These are phyloP conservation scores for Suillus bovinus DNA, from an alignment of 768 basidiomycete species.

Conservation along the genomic window DNA sequence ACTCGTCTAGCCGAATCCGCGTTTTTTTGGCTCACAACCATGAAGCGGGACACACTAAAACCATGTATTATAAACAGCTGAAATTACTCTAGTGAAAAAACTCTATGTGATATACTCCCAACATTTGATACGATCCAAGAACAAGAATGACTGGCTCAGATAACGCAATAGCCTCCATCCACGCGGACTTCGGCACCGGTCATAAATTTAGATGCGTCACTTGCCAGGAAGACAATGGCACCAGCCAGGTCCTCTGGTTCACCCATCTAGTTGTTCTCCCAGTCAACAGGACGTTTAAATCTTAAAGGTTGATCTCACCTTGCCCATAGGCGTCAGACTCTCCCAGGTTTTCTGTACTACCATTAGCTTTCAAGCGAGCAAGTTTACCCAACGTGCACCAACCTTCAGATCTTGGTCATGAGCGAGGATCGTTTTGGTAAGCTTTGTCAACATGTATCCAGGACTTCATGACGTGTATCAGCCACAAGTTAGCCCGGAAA, in stretches of 20 bases:
- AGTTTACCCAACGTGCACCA: slow-evolving; percentile 9
- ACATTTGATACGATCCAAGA: neutral
- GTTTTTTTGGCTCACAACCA: too few relatives aligned
- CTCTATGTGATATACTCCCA: slow-evolving; percentile 17
- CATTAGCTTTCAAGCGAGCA: slow-evolving; percentile 8
- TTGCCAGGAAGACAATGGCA: slow-evolving; percentile 87
- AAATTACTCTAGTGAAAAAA: slow-evolving; percentile 9
- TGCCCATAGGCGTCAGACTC: slow-evolving; percentile 81
- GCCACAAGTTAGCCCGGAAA: neutral
- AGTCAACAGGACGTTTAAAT: slow-evolving; percentile 13
- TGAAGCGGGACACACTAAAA: neutral
- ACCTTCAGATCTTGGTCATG: slow-evolving; percentile 77
- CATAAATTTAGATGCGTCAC: slow-evolving; percentile 88
- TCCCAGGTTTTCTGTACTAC: slow-evolving; percentile 77
- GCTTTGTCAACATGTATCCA: slow-evolving; percentile 92
- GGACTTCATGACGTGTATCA: slow-evolving; percentile 49
- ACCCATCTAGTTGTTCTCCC: slow-evolving; percentile 61
- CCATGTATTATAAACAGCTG: slow-evolving; percentile 3
- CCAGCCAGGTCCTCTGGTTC: slow-evolving; percentile 91
- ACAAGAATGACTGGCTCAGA: slow-evolving; percentile 37
- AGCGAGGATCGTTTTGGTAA: slow-evolving; percentile 82
- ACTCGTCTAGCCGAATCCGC: too few relatives aligned
- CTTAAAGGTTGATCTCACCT: slow-evolving; percentile 46
- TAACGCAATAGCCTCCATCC: slow-evolving; percentile 85
- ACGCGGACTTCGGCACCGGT: slow-evolving; percentile 85